Percentiles rank a stretch among this genome's conserved stretches.
These are phyloP conservation scores for Boletus sp. DNA, from an alignment of 1,284 basidiomycete species.

Conservation along the genomic window DNA sequence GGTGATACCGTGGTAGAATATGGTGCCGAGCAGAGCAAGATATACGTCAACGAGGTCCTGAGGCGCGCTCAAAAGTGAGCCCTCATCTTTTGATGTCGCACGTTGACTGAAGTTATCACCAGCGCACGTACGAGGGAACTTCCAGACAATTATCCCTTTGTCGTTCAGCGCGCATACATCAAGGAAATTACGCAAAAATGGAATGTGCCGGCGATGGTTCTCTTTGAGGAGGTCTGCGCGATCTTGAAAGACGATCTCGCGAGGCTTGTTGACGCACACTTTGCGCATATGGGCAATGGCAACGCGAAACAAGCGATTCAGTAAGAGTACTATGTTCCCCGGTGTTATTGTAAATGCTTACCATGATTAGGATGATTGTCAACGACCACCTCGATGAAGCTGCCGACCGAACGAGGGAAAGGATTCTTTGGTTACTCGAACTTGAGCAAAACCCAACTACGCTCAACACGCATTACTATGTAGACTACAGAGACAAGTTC, in stretches of 20 bases:
- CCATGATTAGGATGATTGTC: slow-evolving; percentile 45
- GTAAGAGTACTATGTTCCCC: slow-evolving; percentile 42
- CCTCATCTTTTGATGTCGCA: background rate
- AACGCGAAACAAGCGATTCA: slow-evolving; percentile 53
- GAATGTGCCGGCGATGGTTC: slow-evolving; percentile 48
- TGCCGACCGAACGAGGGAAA: slow-evolving; percentile 43
- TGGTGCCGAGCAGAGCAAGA: slow-evolving; percentile 18
- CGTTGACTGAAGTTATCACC: background rate
- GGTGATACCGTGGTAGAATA: slow-evolving; percentile 26
- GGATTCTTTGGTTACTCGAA: slow-evolving; percentile 54
- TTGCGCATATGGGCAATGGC: slow-evolving; percentile 56
- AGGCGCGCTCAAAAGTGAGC: slow-evolving; percentile 51
- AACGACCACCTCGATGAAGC: slow-evolving; percentile 51
- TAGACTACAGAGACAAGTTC: slow-evolving; percentile 62
- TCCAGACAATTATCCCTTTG: slow-evolving; percentile 66
- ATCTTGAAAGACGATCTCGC: slow-evolving; percentile 47
- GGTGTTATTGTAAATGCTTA: background rate
- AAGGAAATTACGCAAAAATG: slow-evolving; percentile 50
- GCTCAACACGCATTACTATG: slow-evolving; percentile 61
- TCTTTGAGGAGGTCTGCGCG: slow-evolving; percentile 51
- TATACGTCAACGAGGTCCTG: slow-evolving; percentile 64
- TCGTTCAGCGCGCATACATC: slow-evolving; percentile 59
- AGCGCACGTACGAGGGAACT: slow-evolving; percentile 72
- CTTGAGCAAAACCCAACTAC: slow-evolving; percentile 59
- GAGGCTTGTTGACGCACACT: slow-evolving; percentile 49